Percentiles rank a stretch among this genome's conserved stretches.
These are phyloP conservation scores for Ceratocystis albifundus DNA, from an alignment of 2,329 filamentous ascomycete genomes.

Conservation along the genomic window DNA sequence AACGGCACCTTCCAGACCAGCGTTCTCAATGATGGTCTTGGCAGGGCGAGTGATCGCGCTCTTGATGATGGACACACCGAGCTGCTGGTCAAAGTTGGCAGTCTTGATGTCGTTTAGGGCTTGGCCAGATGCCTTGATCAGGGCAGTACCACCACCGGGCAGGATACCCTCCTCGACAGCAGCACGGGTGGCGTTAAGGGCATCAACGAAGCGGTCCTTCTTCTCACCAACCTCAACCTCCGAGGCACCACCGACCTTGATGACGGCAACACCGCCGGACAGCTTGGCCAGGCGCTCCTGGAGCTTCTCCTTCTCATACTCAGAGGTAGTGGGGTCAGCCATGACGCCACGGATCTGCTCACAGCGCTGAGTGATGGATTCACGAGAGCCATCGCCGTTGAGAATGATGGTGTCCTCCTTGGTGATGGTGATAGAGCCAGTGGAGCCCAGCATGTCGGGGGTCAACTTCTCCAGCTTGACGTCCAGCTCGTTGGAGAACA, in stretches of 20 bases:
- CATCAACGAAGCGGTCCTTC: slow-evolving; percentile 99
- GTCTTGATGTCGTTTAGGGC: slow-evolving; percentile 73
- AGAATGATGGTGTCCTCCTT: slow-evolving; percentile 99
- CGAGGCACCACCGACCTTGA: slow-evolving; percentile 95
- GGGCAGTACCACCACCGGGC: slow-evolving; percentile 92
- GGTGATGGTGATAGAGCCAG: slow-evolving; percentile 97
- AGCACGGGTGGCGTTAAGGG: slow-evolving; percentile 92
- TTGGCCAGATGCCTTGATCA: slow-evolving; percentile 92
- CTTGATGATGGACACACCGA: slow-evolving; percentile 95
- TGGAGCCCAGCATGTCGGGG: slow-evolving; percentile 88
- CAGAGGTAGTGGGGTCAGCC: slow-evolving; percentile 81
- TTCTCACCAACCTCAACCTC: slow-evolving; percentile 99
- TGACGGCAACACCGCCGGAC: slow-evolving; percentile 95
- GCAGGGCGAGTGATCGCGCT: slow-evolving; percentile 94
- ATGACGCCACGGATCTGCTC: slow-evolving; percentile 99
- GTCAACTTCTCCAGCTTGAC: slow-evolving; percentile 99
- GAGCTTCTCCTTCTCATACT: slow-evolving; percentile 99
- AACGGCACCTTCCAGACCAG: slow-evolving; percentile 87
- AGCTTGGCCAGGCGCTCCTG: slow-evolving; percentile 99
- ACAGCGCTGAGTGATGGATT: slow-evolving; percentile 83
- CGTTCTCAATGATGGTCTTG: slow-evolving; percentile 93
- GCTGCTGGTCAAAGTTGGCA: slow-evolving; percentile 96
- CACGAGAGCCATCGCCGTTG: slow-evolving; percentile 93
- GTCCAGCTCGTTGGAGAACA: slow-evolving; percentile 97
- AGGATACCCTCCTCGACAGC: slow-evolving; percentile 99